Percentiles rank a stretch among this genome's conserved stretches.
Evolutionary conservation across 352 stramenopile species (phyloP).

Genomic region (Phytopythium cucurbitacearum): DNA sequence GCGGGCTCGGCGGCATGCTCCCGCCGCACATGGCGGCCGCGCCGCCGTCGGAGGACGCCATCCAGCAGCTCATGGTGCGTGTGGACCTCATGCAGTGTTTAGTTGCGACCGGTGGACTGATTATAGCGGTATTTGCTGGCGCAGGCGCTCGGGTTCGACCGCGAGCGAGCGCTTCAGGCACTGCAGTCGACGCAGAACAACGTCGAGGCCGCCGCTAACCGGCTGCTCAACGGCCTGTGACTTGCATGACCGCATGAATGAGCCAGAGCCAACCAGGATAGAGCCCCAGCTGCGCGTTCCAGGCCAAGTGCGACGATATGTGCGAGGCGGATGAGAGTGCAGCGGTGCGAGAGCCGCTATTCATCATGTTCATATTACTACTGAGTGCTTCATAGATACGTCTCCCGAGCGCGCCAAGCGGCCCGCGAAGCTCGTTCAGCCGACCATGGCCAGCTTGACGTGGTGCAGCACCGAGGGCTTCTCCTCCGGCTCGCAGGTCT

Average conservation of each 20-base stretch:
- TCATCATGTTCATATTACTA: too few relatives aligned
- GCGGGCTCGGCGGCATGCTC: constrained; percentile 39
- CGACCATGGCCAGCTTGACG: too few relatives aligned
- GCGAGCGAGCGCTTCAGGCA: constrained; percentile 60
- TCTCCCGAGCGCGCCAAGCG: too few relatives aligned
- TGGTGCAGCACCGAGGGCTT: too few relatives aligned
- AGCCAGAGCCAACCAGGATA: too few relatives aligned
- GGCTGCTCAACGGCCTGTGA: constrained; percentile 63
- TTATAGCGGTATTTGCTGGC: constrained; percentile 6
- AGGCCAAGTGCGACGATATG: too few relatives aligned
- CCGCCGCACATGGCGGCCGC: constrained; percentile 54
- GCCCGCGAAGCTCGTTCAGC: too few relatives aligned
- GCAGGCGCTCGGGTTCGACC: constrained; percentile 68
- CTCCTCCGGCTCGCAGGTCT: not conserved
- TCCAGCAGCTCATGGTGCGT: constrained; percentile 75
- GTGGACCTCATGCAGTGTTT: not conserved
- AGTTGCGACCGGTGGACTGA: constrained; percentile 4
- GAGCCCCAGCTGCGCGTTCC: too few relatives aligned
- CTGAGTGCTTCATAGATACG: too few relatives aligned
- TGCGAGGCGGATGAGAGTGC: too few relatives aligned
- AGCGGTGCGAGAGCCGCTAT: too few relatives aligned
- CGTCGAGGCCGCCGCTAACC: constrained; percentile 83
- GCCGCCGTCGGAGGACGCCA: constrained; percentile 69
- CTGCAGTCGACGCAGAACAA: constrained; percentile 81
- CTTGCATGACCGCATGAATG: not conserved